Conservation (phyloP, 2,329 filamentous ascomycete species). For the Aspergillus sp. region DNA sequence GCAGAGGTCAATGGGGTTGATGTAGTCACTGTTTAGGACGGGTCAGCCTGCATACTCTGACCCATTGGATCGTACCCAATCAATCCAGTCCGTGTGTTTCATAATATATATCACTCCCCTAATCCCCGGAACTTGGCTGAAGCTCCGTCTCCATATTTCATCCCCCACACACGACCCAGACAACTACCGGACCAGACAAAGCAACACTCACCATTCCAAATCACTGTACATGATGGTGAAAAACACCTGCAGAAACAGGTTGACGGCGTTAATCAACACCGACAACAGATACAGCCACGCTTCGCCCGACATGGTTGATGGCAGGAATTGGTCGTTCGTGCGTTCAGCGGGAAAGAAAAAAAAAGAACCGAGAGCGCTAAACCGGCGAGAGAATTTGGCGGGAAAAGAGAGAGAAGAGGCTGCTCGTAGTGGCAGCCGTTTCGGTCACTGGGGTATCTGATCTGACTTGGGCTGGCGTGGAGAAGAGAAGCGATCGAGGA, state of each 20-base stretch:
- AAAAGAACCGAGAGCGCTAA: not conserved
- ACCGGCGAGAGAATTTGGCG: not conserved
- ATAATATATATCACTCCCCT: too few relatives aligned
- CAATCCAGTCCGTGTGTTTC: too few relatives aligned
- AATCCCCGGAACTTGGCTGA: not conserved
- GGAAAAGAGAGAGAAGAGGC: not conserved
- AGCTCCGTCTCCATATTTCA: not conserved
- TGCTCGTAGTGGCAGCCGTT: not conserved
- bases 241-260: conserved; percentile 98
- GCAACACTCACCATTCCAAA: conserved; percentile 77
- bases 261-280: conserved; percentile 99
- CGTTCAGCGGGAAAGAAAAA: not conserved
- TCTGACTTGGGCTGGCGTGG: conserved; percentile 4
- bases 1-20: conserved; percentile 99
- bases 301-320: conserved; percentile 78
- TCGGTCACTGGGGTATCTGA: not conserved
- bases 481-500: conserved; percentile 5
- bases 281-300: conserved; percentile 96
- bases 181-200: too few relatives aligned
- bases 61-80: too few relatives aligned
- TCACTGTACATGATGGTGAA: conserved; percentile 99
- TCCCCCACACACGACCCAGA: not conserved
- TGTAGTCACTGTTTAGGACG: conserved; percentile 69
- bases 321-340: not conserved
- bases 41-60: conserved; percentile 20